phyloP scores from a whole-genome alignment of 495 filamentous ascomycete species.

The Tuber microsphaerosporum region DNA sequence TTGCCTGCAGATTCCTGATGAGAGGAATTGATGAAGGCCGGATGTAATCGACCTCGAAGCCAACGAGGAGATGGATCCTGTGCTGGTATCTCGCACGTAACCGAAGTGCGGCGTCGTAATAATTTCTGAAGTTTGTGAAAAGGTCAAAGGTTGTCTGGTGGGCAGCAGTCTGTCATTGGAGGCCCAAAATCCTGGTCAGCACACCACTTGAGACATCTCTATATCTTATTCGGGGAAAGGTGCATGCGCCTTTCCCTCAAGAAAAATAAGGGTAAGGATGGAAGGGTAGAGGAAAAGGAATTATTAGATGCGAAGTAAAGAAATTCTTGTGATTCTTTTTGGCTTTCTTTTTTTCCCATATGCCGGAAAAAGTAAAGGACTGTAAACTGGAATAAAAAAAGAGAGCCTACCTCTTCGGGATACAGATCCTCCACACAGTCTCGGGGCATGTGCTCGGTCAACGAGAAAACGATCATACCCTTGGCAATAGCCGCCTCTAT shows the following conservation, averaged over 20 bases:
- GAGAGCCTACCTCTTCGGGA: conserved; percentile 70
- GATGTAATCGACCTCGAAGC: conserved; percentile 90
- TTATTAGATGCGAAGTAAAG: conserved; percentile 1
- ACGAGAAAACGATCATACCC: conserved; percentile 71
- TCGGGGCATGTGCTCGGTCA: conserved; percentile 97
- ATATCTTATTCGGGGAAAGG: conserved; percentile 14
- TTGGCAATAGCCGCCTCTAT: conserved; percentile 68
- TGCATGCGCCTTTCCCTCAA: conserved; percentile 9
- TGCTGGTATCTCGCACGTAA: conserved; percentile 63
- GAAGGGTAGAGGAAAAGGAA: conserved; percentile 9
- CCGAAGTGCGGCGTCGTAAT: conserved; percentile 43
- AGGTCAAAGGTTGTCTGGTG: conserved; percentile 22
- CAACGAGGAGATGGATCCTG: conserved; percentile 74
- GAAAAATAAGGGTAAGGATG: conserved; percentile 5
- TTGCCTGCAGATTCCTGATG: conserved; percentile 53
- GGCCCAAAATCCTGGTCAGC: conserved; percentile 27
- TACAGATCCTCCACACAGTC: conserved; percentile 67
- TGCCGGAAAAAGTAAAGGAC: conserved; percentile 14
- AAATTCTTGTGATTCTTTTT: conserved; percentile 3
- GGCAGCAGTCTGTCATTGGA: conserved; percentile 23
- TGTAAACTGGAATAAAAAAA: not conserved
- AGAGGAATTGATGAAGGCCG: conserved; percentile 56
- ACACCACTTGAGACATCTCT: conserved; percentile 23
- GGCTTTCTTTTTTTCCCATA: conserved; percentile 6
- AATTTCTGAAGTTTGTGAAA: conserved; percentile 29